phyloP scores from a whole-genome alignment of 805 yeast species.

The Candida qinlingensis region DNA sequence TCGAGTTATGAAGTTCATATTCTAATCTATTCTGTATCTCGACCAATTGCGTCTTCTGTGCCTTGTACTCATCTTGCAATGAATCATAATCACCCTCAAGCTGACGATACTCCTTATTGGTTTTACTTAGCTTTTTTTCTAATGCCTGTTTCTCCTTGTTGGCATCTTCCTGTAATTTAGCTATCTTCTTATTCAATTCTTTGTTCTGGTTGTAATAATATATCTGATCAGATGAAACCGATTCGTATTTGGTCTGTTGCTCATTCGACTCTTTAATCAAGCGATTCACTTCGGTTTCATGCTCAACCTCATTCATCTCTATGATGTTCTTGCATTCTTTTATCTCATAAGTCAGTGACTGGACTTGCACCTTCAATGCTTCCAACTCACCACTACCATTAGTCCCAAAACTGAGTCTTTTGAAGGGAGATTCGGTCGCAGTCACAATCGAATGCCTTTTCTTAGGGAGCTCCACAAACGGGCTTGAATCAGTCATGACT shows the following conservation, averaged over 20 bases:
- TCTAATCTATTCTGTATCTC: background rate
- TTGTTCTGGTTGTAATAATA: slow-evolving; percentile 32
- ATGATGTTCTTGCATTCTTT: slow-evolving; percentile 34
- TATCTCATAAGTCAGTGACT: slow-evolving; percentile 32
- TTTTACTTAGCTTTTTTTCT: slow-evolving; percentile 16
- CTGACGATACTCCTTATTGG: slow-evolving; percentile 7
- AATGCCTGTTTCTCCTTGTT: slow-evolving; percentile 16
- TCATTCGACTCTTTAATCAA: slow-evolving; percentile 24
- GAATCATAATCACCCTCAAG: slow-evolving; percentile 5
- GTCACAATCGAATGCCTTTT: slow-evolving; percentile 14
- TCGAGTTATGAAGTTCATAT: background rate
- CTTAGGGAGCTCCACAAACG: slow-evolving; percentile 32
- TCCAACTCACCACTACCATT: background rate
- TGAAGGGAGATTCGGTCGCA: slow-evolving; percentile 8
- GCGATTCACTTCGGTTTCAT: slow-evolving; percentile 26
- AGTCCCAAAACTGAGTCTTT: slow-evolving; percentile 4
- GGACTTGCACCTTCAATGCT: slow-evolving; percentile 14
- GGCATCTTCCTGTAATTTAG: slow-evolving; percentile 21
- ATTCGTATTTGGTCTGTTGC: slow-evolving; percentile 14
- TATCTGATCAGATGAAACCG: slow-evolving; percentile 27
- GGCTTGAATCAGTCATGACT: slow-evolving; percentile 25
- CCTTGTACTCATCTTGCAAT: slow-evolving; percentile 5
- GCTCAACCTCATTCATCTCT: slow-evolving; percentile 29
- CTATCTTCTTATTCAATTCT: slow-evolving; percentile 24
- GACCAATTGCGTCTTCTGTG: slow-evolving; percentile 2